Base-by-base conservation (phyloP, 345 rosid species). In the Euclidium syriacum region DNA sequence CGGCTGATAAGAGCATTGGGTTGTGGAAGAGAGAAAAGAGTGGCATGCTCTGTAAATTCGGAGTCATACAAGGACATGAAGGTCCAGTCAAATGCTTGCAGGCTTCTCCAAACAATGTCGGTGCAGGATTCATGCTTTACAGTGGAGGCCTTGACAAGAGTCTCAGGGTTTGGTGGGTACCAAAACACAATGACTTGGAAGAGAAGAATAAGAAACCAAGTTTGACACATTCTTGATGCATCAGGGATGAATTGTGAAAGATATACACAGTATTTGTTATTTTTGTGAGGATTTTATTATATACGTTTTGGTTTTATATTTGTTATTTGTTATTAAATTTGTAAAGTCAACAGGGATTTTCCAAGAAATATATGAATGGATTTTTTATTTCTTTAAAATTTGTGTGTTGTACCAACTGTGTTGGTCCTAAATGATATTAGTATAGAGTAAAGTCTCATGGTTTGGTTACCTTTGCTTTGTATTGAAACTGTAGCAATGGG, bases 51-150 rank as follows among this genome's bases (percentile, higher is more conserved):
- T 43, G 65, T 47, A 85, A 78, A 49, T 55, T 87, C 3, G 85
- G 91, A 22, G 70, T 72, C 47, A 79, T 94, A 10, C 76, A 42
- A 26, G 99, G 99, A 0, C 99, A 94, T 63, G 79, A 74, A 32
- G 99, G 91, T 20, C 97, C 99, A 0, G 92, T 94, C 8, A 94
- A 87, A 76, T 94, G 99, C 54, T 65, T 94, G 77, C 97, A 94
- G 19, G 96, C 83, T 10, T 88, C 85, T 20, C 72, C 79, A 0
- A 62, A 72, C 4, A 65, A 72, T 23, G 80, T 77, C 16, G 96
- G 84, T 35, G 73, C 68, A 54, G 85, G 91, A 25, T 90, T 94
- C 81, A 73, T 86, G 80, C 83, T 95, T 66, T 95, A 95, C 49
- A 90, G 97, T 55, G 99, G 97, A 18, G 78, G 99, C 33, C 86